Evolutionary conservation across 192 early-diverging fungal species (phyloP).

Genomic region (Backusella sp.): DNA sequence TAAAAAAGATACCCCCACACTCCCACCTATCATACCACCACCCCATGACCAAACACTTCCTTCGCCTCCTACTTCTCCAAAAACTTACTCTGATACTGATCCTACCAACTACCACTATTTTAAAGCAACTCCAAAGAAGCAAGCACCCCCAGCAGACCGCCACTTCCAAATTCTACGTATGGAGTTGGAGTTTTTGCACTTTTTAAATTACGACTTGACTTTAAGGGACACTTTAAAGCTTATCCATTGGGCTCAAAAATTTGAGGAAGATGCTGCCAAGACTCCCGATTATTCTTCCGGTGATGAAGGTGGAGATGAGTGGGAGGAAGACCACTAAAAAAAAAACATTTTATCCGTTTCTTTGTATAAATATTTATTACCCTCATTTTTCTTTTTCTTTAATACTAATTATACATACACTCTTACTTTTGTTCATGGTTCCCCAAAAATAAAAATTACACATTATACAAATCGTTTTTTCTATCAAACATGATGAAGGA

Average conservation of each 20-base stretch:
- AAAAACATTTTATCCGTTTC: neutral
- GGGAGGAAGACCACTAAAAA: slow-evolving; percentile 7
- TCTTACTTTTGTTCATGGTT: neutral
- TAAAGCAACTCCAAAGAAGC: neutral
- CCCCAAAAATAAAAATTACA: neutral
- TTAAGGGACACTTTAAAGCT: neutral
- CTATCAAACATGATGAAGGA: neutral
- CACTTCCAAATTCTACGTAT: slow-evolving; percentile 41
- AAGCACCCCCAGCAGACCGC: neutral
- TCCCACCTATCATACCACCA: slow-evolving; percentile 3
- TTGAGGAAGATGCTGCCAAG: neutral
- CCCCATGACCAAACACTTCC: neutral
- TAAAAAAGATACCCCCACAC: slow-evolving; percentile 1
- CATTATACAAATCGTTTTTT: neutral
- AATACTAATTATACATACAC: neutral
- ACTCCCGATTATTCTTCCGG: slow-evolving; percentile 2
- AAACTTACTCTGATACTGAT: slow-evolving; percentile 6
- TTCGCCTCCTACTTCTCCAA: slow-evolving; percentile 21
- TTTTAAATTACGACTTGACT: slow-evolving; percentile 44
- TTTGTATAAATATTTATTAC: slow-evolving; percentile 6
- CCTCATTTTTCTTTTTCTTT: neutral
- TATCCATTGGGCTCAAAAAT: slow-evolving; percentile 15
- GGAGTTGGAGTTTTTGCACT: slow-evolving; percentile 52
- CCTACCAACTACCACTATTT: slow-evolving; percentile 20
- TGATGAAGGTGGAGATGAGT: slow-evolving; percentile 15